Evolutionary conservation across 805 yeast genomes (phyloP).

Genomic region (Metschnikowia similis): DNA sequence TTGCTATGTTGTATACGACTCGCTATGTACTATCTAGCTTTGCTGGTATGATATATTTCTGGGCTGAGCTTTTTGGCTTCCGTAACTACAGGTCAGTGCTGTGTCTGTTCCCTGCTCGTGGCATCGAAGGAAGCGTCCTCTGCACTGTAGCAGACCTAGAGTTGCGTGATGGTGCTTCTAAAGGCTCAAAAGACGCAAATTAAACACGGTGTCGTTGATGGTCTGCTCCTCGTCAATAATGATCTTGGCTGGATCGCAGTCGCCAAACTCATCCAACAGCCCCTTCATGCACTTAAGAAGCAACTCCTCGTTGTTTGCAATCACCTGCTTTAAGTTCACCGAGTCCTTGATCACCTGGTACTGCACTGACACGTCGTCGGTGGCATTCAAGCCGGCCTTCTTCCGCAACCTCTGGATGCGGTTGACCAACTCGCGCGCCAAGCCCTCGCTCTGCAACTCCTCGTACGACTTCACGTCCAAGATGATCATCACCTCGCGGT

Average conservation of each 20-base stretch:
- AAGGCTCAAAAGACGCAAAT: constrained; percentile 70
- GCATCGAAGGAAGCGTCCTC: not conserved
- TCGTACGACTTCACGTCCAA: constrained; percentile 84
- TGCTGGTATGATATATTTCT: no score
- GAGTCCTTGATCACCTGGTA: constrained; percentile 65
- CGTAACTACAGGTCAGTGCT: no score
- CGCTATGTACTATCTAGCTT: no score
- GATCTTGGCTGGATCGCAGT: constrained; percentile 33
- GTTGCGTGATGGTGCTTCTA: constrained; percentile 18
- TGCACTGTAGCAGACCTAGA: no score
- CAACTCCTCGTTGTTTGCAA: constrained; percentile 61
- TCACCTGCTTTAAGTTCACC: constrained; percentile 56
- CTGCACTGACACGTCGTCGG: constrained; percentile 91
- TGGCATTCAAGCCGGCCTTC: constrained; percentile 90
- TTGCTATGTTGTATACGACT: no score
- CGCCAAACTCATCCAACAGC: constrained; percentile 48
- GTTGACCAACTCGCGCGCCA: constrained; percentile 93
- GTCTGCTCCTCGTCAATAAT: constrained; percentile 83
- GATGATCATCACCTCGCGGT: constrained; percentile 83
- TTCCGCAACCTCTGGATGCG: constrained; percentile 97
- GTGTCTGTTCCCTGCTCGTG: no score
- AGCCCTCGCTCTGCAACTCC: constrained; percentile 87
- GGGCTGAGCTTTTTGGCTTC: no score
- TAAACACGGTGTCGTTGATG: constrained; percentile 70
- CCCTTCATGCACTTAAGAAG: constrained; percentile 73